Evolutionary conservation across 2,329 filamentous ascomycete species (phyloP).

Genomic region (Botrytis fragariae): DNA sequence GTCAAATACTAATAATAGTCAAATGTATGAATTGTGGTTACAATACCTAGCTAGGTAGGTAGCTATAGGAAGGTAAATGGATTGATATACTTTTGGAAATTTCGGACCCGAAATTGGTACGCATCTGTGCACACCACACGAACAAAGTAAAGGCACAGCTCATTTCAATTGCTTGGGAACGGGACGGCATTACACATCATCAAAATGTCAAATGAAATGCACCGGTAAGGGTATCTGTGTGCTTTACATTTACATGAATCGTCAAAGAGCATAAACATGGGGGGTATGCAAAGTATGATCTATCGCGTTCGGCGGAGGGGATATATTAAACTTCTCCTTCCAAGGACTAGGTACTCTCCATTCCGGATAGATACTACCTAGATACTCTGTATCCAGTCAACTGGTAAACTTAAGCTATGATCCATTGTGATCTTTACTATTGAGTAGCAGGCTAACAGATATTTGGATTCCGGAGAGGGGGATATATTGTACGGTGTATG

Average conservation of each 20-base stretch:
- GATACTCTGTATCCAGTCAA: background rate
- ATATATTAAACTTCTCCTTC: background rate
- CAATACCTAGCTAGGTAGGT: no score
- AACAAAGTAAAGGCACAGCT: background rate
- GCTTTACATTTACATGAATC: background rate
- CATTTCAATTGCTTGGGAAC: background rate
- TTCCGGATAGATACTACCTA: background rate
- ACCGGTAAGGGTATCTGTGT: background rate
- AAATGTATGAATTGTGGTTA: background rate
- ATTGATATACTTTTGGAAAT: background rate
- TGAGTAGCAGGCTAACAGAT: background rate
- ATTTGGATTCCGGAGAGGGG: background rate
- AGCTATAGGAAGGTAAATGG: background rate
- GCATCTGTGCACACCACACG: background rate
- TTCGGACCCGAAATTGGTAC: background rate
- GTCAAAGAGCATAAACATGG: background rate
- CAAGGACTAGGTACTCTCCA: background rate
- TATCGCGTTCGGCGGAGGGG: background rate
- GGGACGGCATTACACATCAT: background rate
- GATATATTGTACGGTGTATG: background rate
- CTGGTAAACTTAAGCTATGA: background rate
- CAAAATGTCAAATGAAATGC: background rate
- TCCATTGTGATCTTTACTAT: background rate
- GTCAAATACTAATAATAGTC: background rate
- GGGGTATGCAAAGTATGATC: background rate